These are phyloP conservation scores for Botrytis porri DNA, from an alignment of 2,329 filamentous ascomycete genomes.

Conservation along the genomic window DNA sequence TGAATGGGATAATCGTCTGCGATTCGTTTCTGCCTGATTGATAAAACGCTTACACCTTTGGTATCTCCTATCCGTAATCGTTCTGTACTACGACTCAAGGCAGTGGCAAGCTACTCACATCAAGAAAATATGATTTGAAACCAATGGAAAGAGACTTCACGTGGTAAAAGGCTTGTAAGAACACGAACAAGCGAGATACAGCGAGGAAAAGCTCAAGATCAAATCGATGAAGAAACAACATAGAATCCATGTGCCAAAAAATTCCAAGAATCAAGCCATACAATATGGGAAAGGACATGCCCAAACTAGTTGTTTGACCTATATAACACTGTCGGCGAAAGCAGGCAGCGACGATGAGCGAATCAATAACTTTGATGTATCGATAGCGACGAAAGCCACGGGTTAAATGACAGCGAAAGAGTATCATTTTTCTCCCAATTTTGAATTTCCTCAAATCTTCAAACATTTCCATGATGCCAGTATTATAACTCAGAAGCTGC, in stretches of 20 bases:
- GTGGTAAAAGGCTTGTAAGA: background rate
- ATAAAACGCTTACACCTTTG: background rate
- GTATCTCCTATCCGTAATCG: background rate
- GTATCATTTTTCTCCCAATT: background rate
- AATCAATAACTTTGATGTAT: background rate
- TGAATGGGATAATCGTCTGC: background rate
- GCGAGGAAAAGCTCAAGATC: background rate
- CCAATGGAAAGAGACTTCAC: background rate
- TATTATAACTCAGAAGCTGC: background rate
- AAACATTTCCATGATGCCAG: background rate
- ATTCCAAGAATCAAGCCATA: background rate
- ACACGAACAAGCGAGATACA: background rate
- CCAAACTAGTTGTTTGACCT: background rate
- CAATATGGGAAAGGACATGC: background rate
- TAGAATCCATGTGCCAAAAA: background rate
- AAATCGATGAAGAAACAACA: background rate
- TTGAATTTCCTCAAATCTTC: background rate
- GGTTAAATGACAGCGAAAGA: background rate
- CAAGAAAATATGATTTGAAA: background rate
- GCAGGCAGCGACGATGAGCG: background rate
- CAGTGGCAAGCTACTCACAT: background rate
- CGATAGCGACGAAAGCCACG: background rate
- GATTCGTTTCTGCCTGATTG: background rate
- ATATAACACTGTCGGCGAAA: background rate
- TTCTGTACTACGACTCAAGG: background rate